Evolutionary conservation across 352 stramenopile genomes (phyloP), one percentile per base, ranked within the genome.

Genomic region (Peronospora belbahrii): DNA sequence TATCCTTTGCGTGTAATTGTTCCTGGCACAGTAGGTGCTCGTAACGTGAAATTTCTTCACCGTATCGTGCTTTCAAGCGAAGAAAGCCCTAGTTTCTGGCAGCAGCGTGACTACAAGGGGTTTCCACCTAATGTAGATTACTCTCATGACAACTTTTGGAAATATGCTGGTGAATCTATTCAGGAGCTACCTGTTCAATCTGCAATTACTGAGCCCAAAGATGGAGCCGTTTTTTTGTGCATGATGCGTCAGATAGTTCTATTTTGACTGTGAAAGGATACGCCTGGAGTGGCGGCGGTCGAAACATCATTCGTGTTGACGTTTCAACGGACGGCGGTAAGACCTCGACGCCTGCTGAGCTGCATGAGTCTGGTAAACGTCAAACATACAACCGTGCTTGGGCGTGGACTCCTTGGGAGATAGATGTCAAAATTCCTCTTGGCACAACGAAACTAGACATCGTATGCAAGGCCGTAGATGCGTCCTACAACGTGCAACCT

Each of bases 31-130:
- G 87, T 97, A 8, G 96, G 89, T 6, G 94, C 95, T 18, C 83
- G 97, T 4, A 97, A 97, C 56, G 94, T 99, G 32, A 99, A 99
- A 63, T 99, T 96, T 73, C 52, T 99, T 5, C 77, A 90, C 19
- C 93, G 91, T 40, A 96, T 99, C 37, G 60, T 89, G 3, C 63
- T 93, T 10, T 61, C 73, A 4, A 65, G 77, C 9, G 65, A 85
- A 2, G 89, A 97, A 47, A 92, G 79, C 35, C 74, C 74, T 4
- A 93, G 80, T 53, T 88, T 95, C 55, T 96, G 88, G 88, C 89
- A 97, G 59, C 84, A 93, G 58, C 85, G 85, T 28, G 87, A 96
- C 62, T 97, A 97, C 67, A 95, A 94, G 32, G 79, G 81, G 0
- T 93, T 94, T 51, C 71, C 76, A 9, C 83, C 88, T 2, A 92